phyloP scores from a whole-genome alignment of 2,329 filamentous ascomycete species.

The Hyphodiscus sp. region DNA sequence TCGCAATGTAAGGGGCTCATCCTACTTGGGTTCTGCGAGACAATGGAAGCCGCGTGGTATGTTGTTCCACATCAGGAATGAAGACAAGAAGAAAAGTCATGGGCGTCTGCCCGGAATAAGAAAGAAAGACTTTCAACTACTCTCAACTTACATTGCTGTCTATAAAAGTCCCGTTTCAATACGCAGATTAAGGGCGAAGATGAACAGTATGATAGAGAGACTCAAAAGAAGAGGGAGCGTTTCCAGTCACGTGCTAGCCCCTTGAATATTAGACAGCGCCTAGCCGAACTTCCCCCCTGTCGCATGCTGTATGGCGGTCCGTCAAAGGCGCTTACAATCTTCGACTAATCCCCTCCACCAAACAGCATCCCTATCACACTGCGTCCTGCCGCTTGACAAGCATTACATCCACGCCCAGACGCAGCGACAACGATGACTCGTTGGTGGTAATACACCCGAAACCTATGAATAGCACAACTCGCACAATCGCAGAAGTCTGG shows the following conservation, averaged over 20 bases:
- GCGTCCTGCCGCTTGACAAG: constrained; percentile 16
- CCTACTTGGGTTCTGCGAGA: too few relatives aligned
- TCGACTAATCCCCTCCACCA: background rate
- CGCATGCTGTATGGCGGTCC: background rate
- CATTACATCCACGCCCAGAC: constrained; percentile 1
- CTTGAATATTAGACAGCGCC: background rate
- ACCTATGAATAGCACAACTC: constrained; percentile 16
- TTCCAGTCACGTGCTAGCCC: background rate
- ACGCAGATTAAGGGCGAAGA: too few relatives aligned
- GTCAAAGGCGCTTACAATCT: background rate
- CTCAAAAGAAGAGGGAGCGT: too few relatives aligned
- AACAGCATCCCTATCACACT: constrained; percentile 18
- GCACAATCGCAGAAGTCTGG: background rate
- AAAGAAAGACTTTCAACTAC: too few relatives aligned
- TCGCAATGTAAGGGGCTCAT: too few relatives aligned
- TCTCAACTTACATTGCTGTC: too few relatives aligned
- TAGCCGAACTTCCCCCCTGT: background rate
- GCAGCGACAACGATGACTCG: constrained; percentile 6
- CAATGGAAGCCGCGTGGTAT: too few relatives aligned
- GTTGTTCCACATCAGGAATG: too few relatives aligned
- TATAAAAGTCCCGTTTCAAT: too few relatives aligned
- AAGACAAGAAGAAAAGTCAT: too few relatives aligned
- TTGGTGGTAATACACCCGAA: constrained; percentile 2
- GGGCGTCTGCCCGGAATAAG: too few relatives aligned
- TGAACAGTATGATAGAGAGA: too few relatives aligned